phyloP scores from a whole-genome alignment of 2,329 filamentous ascomycete genomes.

The Cercospora citrullina region DNA sequence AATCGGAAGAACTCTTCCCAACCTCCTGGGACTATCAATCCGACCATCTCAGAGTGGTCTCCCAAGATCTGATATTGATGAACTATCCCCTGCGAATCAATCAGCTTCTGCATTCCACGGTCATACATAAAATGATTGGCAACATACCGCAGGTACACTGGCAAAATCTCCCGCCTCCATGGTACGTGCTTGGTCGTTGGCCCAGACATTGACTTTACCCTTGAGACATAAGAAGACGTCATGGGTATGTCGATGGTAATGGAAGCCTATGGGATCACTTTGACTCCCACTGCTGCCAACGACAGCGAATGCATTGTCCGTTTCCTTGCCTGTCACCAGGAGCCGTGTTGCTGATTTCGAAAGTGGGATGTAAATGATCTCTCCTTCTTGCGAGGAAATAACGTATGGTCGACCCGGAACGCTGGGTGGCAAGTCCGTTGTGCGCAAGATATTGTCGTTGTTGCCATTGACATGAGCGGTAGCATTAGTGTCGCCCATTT shows the following conservation, averaged over 20 bases:
- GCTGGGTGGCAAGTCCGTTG: conserved; percentile 25
- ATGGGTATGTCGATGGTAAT: conserved; percentile 58
- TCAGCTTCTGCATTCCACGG: background rate
- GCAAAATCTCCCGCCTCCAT: conserved; percentile 59
- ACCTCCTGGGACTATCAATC: conserved; percentile 58
- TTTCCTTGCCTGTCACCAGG: conserved; percentile 55
- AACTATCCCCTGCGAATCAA: conserved; percentile 45
- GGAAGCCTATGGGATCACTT: conserved; percentile 54
- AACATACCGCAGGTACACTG: conserved; percentile 56
- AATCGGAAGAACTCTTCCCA: conserved; percentile 64
- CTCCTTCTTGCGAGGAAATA: conserved; percentile 45
- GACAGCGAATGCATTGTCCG: conserved; percentile 53
- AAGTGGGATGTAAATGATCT: conserved; percentile 54
- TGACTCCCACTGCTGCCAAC: conserved; percentile 53
- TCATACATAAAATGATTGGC: background rate
- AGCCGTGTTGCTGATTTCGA: conserved; percentile 56
- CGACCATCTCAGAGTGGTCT: conserved; percentile 56
- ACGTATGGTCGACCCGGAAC: conserved; percentile 29
- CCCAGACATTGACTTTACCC: conserved; percentile 58
- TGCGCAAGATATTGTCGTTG: background rate
- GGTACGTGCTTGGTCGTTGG: conserved; percentile 56
- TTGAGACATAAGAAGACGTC: conserved; percentile 60
- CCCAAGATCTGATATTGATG: conserved; percentile 59
- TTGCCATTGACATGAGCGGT: background rate
- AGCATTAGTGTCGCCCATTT: background rate